Conservation (phyloP, 495 filamentous ascomycete species). For the Echria macrotheca region DNA sequence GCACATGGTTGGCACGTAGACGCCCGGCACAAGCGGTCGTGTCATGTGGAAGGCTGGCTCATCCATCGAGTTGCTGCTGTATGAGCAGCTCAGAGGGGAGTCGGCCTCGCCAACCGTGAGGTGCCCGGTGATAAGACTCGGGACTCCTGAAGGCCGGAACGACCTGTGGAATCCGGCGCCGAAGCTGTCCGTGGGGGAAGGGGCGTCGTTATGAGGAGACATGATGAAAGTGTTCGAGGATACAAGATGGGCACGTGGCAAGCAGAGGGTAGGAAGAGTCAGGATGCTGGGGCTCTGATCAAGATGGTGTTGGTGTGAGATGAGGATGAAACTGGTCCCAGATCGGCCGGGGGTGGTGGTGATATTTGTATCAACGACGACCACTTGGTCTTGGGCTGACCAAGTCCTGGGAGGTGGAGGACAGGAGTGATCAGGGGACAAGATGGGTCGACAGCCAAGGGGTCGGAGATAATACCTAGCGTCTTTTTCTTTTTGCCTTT, state of each 20-base stretch:
- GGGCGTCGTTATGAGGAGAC: constrained; percentile 49
- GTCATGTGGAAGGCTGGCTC: constrained; percentile 37
- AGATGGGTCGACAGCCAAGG: constrained; percentile 18
- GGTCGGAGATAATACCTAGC: constrained; percentile 15
- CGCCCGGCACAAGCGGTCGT: constrained; percentile 67
- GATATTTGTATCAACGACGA: constrained; percentile 33
- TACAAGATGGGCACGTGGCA: too few species aligned
- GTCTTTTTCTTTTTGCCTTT: constrained; percentile 15
- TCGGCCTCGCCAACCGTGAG: constrained; percentile 26
- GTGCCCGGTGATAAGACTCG: constrained; percentile 28
- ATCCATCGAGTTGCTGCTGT: constrained; percentile 37
- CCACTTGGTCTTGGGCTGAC: too few species aligned
- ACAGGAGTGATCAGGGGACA: constrained; percentile 15
- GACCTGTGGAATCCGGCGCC: constrained; percentile 40
- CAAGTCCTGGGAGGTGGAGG: constrained; percentile 13
- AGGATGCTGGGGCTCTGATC: not conserved
- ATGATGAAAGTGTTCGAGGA: too few species aligned
- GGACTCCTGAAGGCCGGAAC: constrained; percentile 30
- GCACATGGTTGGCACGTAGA: constrained; percentile 82
- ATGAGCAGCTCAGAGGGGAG: constrained; percentile 38
- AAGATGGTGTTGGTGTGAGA: not conserved
- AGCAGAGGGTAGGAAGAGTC: not conserved
- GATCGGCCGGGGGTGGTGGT: constrained; percentile 17
- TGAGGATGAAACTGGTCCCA: constrained; percentile 9
- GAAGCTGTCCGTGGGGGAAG: constrained; percentile 44